Base-by-base conservation (phyloP, 495 filamentous ascomycete species). In the Aspergillus kassunensis region DNA sequence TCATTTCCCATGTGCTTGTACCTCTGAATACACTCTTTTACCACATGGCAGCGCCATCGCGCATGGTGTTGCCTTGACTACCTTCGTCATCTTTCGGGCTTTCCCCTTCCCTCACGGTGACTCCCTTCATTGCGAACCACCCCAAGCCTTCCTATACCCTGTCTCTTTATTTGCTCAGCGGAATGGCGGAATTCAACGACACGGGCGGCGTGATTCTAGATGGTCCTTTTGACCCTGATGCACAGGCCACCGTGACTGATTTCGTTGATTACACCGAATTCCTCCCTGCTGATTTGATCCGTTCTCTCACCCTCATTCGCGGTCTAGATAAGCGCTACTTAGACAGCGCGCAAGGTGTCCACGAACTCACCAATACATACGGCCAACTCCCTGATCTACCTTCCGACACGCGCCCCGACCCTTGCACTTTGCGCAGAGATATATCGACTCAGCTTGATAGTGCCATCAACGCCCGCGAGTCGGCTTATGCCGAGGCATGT, bases 211-310 rank as follows among this genome's bases (percentile, higher is more conserved):
- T 76, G 50, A 75, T 76, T 35, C 58, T 76, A 4, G 73, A 76
- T 56, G 73, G 73, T 19, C 71, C 73, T 39, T 75, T 74, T 48
- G 90, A 98, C 60, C 92, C 92, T 16, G 93, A 98, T 70, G 88
- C 89, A n/a, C 89, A 95, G 56, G 87, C 91, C 8, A 93, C 90
- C 47, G 86, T 97, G 13, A 92, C 87, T 54, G 93, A 98, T 71
- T 98, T 91, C 68, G 85, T 96, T 59, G 93, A 97, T 68, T 95
- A 87, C 68, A 97, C 93, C 55, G 93, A 98, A 73, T 95, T 93
- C 73, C 88, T 97, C 16, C 92, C 93, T 13, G 87, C 91, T 25
- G 95, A 97, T 69, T 83, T 97, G 53, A 80, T 85, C 51, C 90
- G 93, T 56, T 96, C 93, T 48, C 78, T 98, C 36, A 90, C 87